Conservation (phyloP, 306 rosid species). For the Lablab purpureus region DNA sequence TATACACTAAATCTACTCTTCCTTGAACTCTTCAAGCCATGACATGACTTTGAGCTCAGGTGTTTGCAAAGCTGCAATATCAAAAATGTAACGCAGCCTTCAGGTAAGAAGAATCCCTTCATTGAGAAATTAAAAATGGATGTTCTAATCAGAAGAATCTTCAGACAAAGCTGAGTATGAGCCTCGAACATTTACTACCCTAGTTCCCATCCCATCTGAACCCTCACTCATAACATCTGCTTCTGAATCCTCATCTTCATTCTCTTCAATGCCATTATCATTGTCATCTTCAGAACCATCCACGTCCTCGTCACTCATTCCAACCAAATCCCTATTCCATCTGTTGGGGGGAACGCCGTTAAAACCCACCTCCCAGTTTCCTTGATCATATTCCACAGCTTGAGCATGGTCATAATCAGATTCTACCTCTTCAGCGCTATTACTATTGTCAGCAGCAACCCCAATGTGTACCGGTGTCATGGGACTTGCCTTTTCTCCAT, state of each 20-base stretch:
- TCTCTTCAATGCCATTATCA: conserved; percentile 67
- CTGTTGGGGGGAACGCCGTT: conserved; percentile 63
- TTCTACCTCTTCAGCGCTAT: conserved; percentile 74
- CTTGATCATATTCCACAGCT: conserved; percentile 80
- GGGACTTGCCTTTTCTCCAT: conserved; percentile 60
- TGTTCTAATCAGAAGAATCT: conserved; percentile 78
- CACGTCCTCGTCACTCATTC: conserved; percentile 77
- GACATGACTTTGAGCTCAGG: conserved; percentile 42
- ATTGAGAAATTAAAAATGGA: conserved; percentile 40
- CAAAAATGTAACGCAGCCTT: conserved; percentile 60
- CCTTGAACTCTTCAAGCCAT: conserved; percentile 39
- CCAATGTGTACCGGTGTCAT: conserved; percentile 55
- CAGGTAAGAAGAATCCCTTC: conserved; percentile 39
- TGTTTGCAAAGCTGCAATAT: conserved; percentile 56
- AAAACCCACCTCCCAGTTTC: conserved; percentile 84
- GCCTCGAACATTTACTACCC: conserved; percentile 65
- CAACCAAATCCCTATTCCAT: conserved; percentile 68
- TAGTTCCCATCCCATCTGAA: conserved; percentile 67
- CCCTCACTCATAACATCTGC: conserved; percentile 77
- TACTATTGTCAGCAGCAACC: conserved; percentile 56
- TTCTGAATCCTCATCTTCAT: conserved; percentile 72
- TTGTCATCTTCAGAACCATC: conserved; percentile 87
- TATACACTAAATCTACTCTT: conserved; percentile 53
- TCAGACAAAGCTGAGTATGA: conserved; percentile 76
- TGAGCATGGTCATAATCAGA: conserved; percentile 80